Evolutionary conservation across 2,329 filamentous ascomycete species (phyloP).

Genomic region (Chaetomiaceae sp.): DNA sequence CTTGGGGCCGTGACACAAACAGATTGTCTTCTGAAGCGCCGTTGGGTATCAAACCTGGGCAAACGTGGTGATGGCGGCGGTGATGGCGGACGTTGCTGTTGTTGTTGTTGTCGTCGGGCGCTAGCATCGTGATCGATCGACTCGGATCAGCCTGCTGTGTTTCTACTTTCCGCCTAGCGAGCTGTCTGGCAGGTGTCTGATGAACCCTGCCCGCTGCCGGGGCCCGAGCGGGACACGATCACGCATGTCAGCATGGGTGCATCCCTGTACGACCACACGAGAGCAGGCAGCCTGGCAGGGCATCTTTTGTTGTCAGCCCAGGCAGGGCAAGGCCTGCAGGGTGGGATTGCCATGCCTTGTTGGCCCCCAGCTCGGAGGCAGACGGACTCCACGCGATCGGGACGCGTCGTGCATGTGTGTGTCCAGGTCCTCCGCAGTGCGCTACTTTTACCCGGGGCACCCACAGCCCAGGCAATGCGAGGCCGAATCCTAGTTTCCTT

Average conservation of each 20-base stretch:
- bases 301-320: too few relatives aligned
- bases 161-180: neutral
- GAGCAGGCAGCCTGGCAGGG: constrained; percentile 8
- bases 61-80: neutral
- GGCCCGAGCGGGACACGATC: constrained; percentile 9
- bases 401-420: constrained; percentile 11
- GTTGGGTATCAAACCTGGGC: too few relatives aligned
- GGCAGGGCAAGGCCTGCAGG: constrained; percentile 17
- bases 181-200: neutral
- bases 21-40: too few relatives aligned
- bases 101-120: too few relatives aligned
- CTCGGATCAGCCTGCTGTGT: constrained; percentile 6
- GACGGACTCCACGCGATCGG: constrained; percentile 15
- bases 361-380: neutral
- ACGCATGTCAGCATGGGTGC: constrained; percentile 6
- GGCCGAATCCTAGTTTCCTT: constrained; percentile 15
- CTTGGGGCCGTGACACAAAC: too few relatives aligned
- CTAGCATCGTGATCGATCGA: neutral
- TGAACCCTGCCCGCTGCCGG: neutral
- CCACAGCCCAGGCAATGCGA: constrained; percentile 9
- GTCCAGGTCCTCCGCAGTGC: too few relatives aligned
- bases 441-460: constrained; percentile 21
- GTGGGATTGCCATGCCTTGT: constrained; percentile 11
- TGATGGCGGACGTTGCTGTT: too few relatives aligned
- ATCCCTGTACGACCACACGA: constrained; percentile 7